phyloP scores from a whole-genome alignment of 1,139 yeast genomes.

The Suhomyces panamericanus region DNA sequence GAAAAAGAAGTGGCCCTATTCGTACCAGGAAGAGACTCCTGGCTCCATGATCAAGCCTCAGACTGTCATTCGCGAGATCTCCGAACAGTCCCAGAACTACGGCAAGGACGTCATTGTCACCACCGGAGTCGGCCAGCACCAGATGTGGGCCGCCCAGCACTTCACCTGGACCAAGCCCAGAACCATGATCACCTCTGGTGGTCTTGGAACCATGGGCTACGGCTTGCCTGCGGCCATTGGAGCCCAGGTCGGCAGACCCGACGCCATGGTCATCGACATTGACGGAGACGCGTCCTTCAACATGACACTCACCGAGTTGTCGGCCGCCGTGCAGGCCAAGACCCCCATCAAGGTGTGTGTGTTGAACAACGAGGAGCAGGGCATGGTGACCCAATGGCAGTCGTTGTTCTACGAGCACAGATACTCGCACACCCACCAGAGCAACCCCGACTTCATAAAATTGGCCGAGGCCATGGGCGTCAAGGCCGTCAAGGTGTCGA shows the following conservation, averaged over 20 bases:
- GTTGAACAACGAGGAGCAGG: constrained; percentile 96
- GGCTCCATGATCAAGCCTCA: constrained; percentile 90
- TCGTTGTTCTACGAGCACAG: constrained; percentile 94
- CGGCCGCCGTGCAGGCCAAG: constrained; percentile 90
- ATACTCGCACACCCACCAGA: constrained; percentile 94
- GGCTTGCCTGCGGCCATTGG: constrained; percentile 98
- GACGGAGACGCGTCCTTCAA: constrained; percentile 98
- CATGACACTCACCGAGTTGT: constrained; percentile 92
- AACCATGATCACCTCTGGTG: constrained; percentile 94
- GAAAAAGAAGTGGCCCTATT: constrained; percentile 86
- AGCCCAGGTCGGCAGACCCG: constrained; percentile 95
- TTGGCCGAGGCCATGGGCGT: constrained; percentile 94
- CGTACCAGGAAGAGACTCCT: constrained; percentile 73
- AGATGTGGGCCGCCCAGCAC: constrained; percentile 99
- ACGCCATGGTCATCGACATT: constrained; percentile 90
- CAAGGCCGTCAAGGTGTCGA: constrained; percentile 72
- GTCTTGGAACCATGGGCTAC: constrained; percentile 98
- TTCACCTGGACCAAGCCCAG: constrained; percentile 91
- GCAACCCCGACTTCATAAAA: constrained; percentile 89
- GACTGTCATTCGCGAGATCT: constrained; percentile 77
- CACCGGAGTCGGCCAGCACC: constrained; percentile 99
- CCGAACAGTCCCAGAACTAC: constrained; percentile 65
- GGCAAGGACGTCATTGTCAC: constrained; percentile 82
- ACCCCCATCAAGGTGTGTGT: constrained; percentile 89
- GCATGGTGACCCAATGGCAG: constrained; percentile 99